A percentile compares a stretch with the other conserved stretches of the same genome.
phyloP scores from a whole-genome alignment of 2,329 filamentous ascomycete species.

The Claviceps fusiformis region DNA sequence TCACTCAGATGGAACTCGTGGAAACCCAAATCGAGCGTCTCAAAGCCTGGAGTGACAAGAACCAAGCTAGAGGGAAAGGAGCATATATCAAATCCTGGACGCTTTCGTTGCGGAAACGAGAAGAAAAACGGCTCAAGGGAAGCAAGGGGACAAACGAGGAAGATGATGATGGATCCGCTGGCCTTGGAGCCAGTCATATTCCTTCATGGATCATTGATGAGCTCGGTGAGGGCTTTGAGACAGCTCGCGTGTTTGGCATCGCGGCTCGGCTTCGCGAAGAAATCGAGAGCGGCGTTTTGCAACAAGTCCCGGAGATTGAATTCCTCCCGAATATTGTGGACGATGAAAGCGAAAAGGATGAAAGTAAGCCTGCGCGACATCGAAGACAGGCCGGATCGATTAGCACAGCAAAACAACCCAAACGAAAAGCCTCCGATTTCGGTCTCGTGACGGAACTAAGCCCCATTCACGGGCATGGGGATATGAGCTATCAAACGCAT shows the following conservation, averaged over 20 bases:
- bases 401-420: constrained; percentile 9
- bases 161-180: constrained; percentile 13
- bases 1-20: constrained; percentile 51
- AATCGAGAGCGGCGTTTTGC: constrained; percentile 27
- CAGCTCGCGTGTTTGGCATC: constrained; percentile 33
- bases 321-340: constrained; percentile 41
- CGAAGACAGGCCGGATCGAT: constrained; percentile 10
- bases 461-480: background rate
- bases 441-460: constrained; percentile 1
- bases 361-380: constrained; percentile 11
- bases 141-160: constrained; percentile 18
- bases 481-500: constrained; percentile 3
- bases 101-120: constrained; percentile 49
- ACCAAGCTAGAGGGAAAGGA: constrained; percentile 20
- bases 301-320: constrained; percentile 43
- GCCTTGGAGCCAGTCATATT: constrained; percentile 26
- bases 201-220: constrained; percentile 35
- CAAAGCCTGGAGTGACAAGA: constrained; percentile 45
- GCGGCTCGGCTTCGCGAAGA: constrained; percentile 30
- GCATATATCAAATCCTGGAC: constrained; percentile 37
- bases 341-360: constrained; percentile 18
- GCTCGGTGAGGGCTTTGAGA: constrained; percentile 33
- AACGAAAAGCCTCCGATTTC: constrained; percentile 13
- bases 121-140: constrained; percentile 38
- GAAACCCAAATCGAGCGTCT: constrained; percentile 48